These are phyloP conservation scores for Rhytidhysteron rufulum DNA, from an alignment of 2,329 filamentous ascomycete species.

Conservation along the genomic window DNA sequence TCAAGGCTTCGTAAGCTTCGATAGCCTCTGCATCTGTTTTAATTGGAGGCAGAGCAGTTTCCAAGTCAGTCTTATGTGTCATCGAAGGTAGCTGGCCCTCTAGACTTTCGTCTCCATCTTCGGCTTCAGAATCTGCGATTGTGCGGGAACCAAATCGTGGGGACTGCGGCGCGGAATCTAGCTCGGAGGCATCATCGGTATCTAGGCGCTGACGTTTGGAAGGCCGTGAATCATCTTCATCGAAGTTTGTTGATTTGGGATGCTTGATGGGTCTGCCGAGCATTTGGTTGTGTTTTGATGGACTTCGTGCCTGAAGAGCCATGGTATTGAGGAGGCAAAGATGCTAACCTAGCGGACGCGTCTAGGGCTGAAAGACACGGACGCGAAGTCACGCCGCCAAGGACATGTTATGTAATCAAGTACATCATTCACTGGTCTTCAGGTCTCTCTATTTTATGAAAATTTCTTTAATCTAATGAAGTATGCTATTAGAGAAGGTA, in stretches of 20 bases:
- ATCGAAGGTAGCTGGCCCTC: conserved; percentile 12
- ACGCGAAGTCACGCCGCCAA: conserved; percentile 3
- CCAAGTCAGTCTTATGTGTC: conserved; percentile 59
- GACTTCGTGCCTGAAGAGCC: conserved; percentile 37
- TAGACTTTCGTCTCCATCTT: conserved; percentile 26
- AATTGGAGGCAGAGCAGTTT: conserved; percentile 66
- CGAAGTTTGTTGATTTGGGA: conserved; percentile 43
- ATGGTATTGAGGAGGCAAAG: conserved; percentile 11
- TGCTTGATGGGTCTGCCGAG: conserved; percentile 41
- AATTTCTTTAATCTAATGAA: no score
- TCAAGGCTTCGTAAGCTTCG: conserved; percentile 71
- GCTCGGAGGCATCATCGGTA: conserved; percentile 17
- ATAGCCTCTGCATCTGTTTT: conserved; percentile 66
- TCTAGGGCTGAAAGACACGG: conserved; percentile 1
- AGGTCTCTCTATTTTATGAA: background rate
- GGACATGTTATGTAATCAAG: no score
- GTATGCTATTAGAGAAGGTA: no score
- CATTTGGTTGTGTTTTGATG: conserved; percentile 48
- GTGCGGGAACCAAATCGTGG: conserved; percentile 24
- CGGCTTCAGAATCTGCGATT: conserved; percentile 38
- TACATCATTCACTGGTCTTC: background rate
- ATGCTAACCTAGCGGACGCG: background rate
- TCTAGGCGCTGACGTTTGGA: conserved; percentile 41
- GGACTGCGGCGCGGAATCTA: conserved; percentile 15
- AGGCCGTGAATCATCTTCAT: conserved; percentile 36